Conservation (phyloP, 2,329 filamentous ascomycete genomes). For the Aspergillus glaucus region DNA sequence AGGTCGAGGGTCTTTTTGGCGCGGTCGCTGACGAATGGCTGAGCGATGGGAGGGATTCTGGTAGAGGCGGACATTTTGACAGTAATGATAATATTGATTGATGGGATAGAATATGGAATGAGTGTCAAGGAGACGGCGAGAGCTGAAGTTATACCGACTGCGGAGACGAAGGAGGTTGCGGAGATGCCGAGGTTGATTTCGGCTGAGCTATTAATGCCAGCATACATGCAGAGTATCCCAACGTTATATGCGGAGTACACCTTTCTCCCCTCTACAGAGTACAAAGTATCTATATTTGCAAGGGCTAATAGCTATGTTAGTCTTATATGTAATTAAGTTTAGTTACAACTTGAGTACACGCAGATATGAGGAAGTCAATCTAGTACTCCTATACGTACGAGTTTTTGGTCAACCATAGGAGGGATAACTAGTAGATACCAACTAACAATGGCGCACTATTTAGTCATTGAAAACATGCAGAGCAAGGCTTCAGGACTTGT, state of each 20-base stretch:
- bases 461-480: background rate
- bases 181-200: constrained; percentile 11
- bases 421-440: background rate
- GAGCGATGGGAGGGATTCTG: constrained; percentile 54
- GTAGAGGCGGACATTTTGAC: constrained; percentile 43
- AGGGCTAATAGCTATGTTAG: too few relatives aligned
- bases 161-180: constrained; percentile 5
- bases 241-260: too few relatives aligned
- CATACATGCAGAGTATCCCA: too few relatives aligned
- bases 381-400: too few relatives aligned
- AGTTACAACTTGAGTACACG: too few relatives aligned
- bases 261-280: too few relatives aligned
- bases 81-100: background rate
- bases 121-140: background rate
- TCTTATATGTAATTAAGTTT: too few relatives aligned
- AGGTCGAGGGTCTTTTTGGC: constrained; percentile 79
- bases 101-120: background rate
- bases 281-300: too few relatives aligned
- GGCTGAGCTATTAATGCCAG: background rate
- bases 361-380: too few relatives aligned
- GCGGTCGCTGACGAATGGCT: constrained; percentile 68
- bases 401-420: background rate
- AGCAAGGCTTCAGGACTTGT: background rate
- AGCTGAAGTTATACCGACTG: constrained; percentile 3
- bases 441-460: background rate